Evolutionary conservation across 2,329 filamentous ascomycete genomes (phyloP).

Genomic region (Pseudogymnoascus sp.): DNA sequence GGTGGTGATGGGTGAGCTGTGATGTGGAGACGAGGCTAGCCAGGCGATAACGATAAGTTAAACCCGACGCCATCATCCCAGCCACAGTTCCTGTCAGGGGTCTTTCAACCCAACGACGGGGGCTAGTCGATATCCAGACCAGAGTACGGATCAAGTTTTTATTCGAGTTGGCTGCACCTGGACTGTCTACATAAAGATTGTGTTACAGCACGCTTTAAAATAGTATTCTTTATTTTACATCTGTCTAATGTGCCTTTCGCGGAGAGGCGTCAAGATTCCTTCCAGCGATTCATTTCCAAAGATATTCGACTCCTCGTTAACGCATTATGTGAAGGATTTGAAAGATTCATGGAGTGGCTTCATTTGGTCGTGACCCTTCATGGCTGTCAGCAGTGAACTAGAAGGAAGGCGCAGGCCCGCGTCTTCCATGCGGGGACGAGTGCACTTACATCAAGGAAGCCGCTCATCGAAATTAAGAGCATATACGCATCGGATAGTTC

Average conservation of each 20-base stretch:
- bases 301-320: background rate
- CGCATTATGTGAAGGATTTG: constrained; percentile 1
- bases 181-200: background rate
- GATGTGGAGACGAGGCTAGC: background rate
- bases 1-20: background rate
- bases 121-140: background rate
- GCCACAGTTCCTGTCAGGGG: background rate
- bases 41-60: constrained; percentile 8
- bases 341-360: constrained; percentile 7
- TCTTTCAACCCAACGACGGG: background rate
- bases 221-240: constrained; percentile 5
- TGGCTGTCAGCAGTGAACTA: background rate
- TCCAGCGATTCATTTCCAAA: background rate
- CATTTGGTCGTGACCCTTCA: background rate
- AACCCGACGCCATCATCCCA: background rate
- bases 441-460: constrained; percentile 71
- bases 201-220: background rate
- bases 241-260: background rate
- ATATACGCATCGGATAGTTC: constrained; percentile 81
- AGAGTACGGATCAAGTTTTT: background rate
- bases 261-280: background rate
- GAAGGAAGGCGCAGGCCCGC: background rate
- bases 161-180: background rate
- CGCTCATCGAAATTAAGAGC: constrained; percentile 72
- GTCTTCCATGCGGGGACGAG: background rate